Base-by-base conservation (phyloP, 2,329 filamentous ascomycete genomes). In the Cladobotryum mycophilum region DNA sequence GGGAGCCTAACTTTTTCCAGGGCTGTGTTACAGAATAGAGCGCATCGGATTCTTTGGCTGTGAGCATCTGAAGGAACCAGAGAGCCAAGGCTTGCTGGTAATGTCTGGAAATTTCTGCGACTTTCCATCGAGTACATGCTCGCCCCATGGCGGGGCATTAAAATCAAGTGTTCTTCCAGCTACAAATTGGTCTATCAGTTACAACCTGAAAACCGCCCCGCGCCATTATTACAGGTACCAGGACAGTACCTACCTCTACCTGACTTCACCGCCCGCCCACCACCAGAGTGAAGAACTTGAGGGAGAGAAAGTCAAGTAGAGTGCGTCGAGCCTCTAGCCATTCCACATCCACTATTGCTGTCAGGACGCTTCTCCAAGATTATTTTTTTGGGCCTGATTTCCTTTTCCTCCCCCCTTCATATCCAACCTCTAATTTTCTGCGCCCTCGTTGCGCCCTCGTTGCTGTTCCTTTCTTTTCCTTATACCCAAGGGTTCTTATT, bases 21-120 rank as follows among this genome's bases (percentile, higher is more conserved):
- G 25, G 25, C 25, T 30, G 25, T 30, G 25, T 30, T 30, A 30
- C 25, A 30, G 25, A 30, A 30, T 6, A 30, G 8, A 30, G 25
- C 25, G 25, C 25, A 30, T 30, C 9, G 25, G 25, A 30, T 30
- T 30, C 25, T 30, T 30, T 30, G 25, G 25, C 25, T 30, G 8
- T 4, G 25, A 11, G 25, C 25, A 30, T 30, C 25, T 30, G 25
- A 8, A 30, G 6, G 25, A 8, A 11, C 25, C 25, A 8, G 8
- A 11, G 25, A 30, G 25, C 25, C 25, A 30, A 18, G 41, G n/a
- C 41, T n/a, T 44, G 47, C 38, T 50, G 47, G 55, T 45, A 45
- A 36, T 33, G 43, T 61, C 57, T 59, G 51, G 59, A 61, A 61
- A 60, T 58, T 61, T 62, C 60, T 60, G 47, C 51, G 50, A 38